A percentile compares a stretch with the other conserved stretches of the same genome.
These are phyloP conservation scores for Apiospora hydei DNA, from an alignment of 2,329 filamentous ascomycete genomes.

Conservation along the genomic window DNA sequence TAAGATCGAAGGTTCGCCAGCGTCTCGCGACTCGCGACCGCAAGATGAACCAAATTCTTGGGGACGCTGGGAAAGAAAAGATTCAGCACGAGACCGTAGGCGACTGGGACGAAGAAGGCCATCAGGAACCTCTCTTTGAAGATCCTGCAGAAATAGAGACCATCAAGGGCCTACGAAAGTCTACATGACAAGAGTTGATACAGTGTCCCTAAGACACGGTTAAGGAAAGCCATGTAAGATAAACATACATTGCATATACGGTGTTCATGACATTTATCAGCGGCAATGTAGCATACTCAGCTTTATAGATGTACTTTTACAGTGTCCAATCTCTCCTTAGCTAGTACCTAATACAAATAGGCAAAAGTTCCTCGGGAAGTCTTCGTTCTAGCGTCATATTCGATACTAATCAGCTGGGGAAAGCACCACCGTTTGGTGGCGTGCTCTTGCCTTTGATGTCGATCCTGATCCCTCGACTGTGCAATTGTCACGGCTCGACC, in stretches of 20 bases:
- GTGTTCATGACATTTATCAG: not conserved
- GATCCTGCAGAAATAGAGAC: constrained; percentile 34
- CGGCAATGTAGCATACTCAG: not conserved
- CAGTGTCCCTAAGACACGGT: not conserved
- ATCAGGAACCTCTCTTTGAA: constrained; percentile 45
- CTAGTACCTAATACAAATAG: not conserved
- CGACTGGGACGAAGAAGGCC: constrained; percentile 44
- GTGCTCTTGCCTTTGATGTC: not conserved
- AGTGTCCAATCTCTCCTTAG: not conserved
- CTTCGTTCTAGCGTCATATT: not conserved
- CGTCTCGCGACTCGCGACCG: constrained; percentile 29
- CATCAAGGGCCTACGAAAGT: not conserved
- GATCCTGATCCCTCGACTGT: not conserved
- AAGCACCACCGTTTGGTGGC: not conserved
- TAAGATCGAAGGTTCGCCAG: constrained; percentile 36
- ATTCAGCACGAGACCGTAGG: constrained; percentile 35
- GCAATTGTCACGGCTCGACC: too few species aligned
- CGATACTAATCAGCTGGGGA: not conserved
- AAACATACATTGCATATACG: not conserved
- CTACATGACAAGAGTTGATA: constrained; percentile 27
- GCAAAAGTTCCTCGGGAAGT: not conserved
- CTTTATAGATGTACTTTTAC: not conserved
- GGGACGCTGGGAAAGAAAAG: constrained; percentile 22
- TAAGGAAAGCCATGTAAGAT: not conserved
- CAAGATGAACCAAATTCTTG: constrained; percentile 36